Evolutionary conservation across 139 green algal genomes (phyloP).

Genomic region (Chlamydomonas schloesseri): DNA sequence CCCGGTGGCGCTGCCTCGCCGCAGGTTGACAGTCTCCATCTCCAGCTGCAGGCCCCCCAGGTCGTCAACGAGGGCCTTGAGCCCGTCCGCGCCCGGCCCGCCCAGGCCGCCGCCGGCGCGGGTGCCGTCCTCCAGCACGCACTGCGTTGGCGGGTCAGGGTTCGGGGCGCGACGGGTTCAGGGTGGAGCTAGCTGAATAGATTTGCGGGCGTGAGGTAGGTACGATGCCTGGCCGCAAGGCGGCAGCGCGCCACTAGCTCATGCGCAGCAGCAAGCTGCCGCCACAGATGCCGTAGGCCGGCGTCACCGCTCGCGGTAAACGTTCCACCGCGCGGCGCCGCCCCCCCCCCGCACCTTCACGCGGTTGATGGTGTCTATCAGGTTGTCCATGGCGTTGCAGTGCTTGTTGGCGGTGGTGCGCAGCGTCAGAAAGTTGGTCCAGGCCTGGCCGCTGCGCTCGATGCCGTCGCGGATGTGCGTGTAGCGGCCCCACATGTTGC

Average conservation of each 20-base stretch:
- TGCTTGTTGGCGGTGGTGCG: background rate
- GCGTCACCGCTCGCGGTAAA: no score
- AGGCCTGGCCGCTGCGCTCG: constrained; percentile 6
- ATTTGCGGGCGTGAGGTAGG: no score
- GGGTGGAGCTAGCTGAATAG: no score
- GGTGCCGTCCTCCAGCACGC: constrained; percentile 1
- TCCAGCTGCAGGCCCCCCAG: background rate
- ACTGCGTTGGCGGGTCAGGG: background rate
- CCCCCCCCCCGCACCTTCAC: no score
- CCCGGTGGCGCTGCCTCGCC: background rate
- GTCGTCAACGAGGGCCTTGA: background rate
- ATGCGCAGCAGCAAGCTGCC: no score
- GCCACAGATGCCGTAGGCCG: no score
- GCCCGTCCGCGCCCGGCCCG: background rate
- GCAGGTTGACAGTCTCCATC: background rate
- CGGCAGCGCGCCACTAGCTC: no score
- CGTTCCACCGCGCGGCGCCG: no score
- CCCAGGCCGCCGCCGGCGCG: background rate
- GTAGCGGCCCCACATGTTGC: constrained; percentile 50
- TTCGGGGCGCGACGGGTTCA: no score
- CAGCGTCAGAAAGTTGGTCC: background rate
- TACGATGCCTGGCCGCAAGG: no score
- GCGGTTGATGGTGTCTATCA: background rate
- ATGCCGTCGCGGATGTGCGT: background rate
- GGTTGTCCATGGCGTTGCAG: background rate